phyloP scores from a whole-genome alignment of 257 asterid genomes.

The Rauvolfia tetraphylla region DNA sequence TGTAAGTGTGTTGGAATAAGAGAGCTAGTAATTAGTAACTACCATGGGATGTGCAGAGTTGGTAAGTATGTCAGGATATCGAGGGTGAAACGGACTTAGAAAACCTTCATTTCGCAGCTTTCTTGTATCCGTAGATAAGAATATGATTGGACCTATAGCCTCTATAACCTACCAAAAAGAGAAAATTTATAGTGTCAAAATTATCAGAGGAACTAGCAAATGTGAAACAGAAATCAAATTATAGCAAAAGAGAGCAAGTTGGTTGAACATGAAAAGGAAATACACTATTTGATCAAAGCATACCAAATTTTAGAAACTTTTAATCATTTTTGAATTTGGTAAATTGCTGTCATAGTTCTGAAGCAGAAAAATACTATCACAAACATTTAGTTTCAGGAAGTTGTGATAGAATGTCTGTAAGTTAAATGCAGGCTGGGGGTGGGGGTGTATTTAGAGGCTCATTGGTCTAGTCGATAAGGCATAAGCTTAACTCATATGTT shows the following conservation, averaged over 20 bases:
- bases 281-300: neutral
- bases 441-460: neutral
- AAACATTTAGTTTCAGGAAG: neutral
- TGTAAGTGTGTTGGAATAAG: neutral
- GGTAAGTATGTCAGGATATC: slow-evolving; percentile 98
- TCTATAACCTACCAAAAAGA: slow-evolving; percentile 67
- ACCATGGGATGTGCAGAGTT: slow-evolving; percentile 99
- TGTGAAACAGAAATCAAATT: neutral
- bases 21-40: slow-evolving; percentile 8
- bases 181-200: neutral
- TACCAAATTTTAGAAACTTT: neutral
- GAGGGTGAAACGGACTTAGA: slow-evolving; percentile 97
- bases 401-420: neutral
- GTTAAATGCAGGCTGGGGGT: neutral
- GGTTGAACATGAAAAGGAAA: neutral
- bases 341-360: neutral
- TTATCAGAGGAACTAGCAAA: slow-evolving; percentile 9
- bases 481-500: neutral
- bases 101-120: slow-evolving; percentile 97
- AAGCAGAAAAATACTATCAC: neutral
- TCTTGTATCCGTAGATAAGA: slow-evolving; percentile 92
- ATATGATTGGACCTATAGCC: slow-evolving; percentile 96
- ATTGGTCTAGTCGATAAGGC: neutral
- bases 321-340: neutral
- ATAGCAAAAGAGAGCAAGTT: neutral